Evolutionary conservation across 139 green algal genomes (phyloP).

Genomic region (Parachlorella kessleri): DNA sequence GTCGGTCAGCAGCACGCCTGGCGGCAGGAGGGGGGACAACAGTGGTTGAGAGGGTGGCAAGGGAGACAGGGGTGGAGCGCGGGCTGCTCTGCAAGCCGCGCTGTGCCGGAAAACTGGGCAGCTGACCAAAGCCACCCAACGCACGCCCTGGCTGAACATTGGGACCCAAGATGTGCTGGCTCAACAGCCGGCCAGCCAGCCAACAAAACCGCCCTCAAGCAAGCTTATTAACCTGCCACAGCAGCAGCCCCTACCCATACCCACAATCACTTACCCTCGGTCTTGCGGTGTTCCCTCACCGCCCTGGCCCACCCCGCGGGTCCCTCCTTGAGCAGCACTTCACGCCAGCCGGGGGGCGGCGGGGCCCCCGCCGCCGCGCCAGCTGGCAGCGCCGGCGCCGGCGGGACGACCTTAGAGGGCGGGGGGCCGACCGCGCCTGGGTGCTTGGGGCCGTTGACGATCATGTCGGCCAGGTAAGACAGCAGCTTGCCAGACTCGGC

Average conservation of each 20-base stretch:
- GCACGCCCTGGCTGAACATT: too few species aligned
- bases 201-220: too few species aligned
- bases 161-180: too few species aligned
- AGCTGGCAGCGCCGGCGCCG: constrained; percentile 43
- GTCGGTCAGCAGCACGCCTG: constrained; percentile 89
- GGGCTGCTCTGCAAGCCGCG: too few species aligned
- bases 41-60: neutral
- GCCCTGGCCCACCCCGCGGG: constrained; percentile 85
- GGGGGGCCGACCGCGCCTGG: constrained; percentile 74
- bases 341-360: constrained; percentile 64
- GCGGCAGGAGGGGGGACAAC: neutral
- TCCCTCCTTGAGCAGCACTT: constrained; percentile 73
- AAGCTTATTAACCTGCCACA: too few species aligned
- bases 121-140: too few species aligned
- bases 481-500: constrained; percentile 59
- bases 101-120: too few species aligned
- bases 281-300: constrained; percentile 72
- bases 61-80: neutral
- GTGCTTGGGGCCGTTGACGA: constrained; percentile 88
- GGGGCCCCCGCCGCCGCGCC: constrained; percentile 21
- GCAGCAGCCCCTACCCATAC: neutral
- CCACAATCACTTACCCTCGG: constrained; percentile 18
- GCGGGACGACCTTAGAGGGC: constrained; percentile 49
- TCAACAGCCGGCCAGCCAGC: too few species aligned
- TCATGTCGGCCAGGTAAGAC: constrained; percentile 81